Base-by-base conservation (phyloP, 208 protist species). In the Novymonas esmeraldas region DNA sequence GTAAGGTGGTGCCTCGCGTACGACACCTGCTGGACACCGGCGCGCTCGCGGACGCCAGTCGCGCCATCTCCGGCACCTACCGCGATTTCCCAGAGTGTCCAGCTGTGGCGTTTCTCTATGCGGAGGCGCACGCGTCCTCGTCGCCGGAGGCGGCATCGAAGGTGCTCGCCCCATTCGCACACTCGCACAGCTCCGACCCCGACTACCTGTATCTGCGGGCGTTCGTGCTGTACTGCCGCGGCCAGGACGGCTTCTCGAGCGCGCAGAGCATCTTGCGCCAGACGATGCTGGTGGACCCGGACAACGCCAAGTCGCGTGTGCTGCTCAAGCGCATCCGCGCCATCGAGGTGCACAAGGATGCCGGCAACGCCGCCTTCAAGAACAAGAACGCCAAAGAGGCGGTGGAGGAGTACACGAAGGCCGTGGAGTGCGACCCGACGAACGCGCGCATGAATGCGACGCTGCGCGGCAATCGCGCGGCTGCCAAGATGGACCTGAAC, bases 401-500 rank as follows among this genome's bases (percentile, higher is more conserved):
- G 3, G 79, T 94, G 39, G 66, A 88, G 28, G 82, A 76, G 57
- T 97, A 97, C 76, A 81, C 80, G 16, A 52, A 73, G 29, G 92
- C 89, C 16, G 76, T 98, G 39, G 84, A 90, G 24, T 48, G 90
- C 50, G 94, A 98, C 67, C 72, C 78, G 14, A 70, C 76, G 13
- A 96, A 97, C 76, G 54, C 74, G 2, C 77, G 77, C 64, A 82
- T 96, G 73, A 83, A 87, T 54, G 78, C 89, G 50, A 83, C 76
- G 26, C 57, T 98, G 62, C 82, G 93, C 64, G 88, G 88, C 45
- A 98, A 98, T 74, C 84, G 90, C 42, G 93, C 94, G 18, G 90
- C 95, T 5, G 89, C 89, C 26, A 80, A 81, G 49, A 95, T 95
- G 79, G 82, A 89, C 69, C 63, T 94, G 29, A 93, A 92, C 42